Conservation (phyloP, 139 green algal species). For the Yamagishiella unicocca region DNA sequence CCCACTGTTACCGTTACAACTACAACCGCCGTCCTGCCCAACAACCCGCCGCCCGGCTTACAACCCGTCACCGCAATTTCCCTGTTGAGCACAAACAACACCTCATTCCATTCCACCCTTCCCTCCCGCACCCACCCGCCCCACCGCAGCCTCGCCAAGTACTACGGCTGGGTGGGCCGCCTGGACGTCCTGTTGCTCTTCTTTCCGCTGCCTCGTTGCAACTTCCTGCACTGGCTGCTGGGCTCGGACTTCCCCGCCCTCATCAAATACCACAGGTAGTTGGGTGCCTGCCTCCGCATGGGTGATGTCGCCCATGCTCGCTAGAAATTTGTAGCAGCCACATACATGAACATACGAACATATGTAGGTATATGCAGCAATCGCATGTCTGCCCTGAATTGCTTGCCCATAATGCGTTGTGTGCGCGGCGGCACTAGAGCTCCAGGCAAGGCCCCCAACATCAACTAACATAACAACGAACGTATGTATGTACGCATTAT, state of each 20-base stretch:
- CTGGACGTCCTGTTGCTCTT: slow-evolving; percentile 38
- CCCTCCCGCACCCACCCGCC: neutral
- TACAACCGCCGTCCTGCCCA: neutral
- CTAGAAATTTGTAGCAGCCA: too few relatives aligned
- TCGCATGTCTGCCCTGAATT: too few relatives aligned
- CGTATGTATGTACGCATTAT: too few relatives aligned
- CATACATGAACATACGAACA: too few relatives aligned
- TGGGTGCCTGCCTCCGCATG: too few relatives aligned
- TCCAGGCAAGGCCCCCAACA: too few relatives aligned
- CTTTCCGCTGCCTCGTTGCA: slow-evolving; percentile 44
- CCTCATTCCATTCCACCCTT: neutral
- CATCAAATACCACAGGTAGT: slow-evolving; percentile 35
- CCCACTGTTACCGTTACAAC: neutral
- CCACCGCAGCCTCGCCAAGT: slow-evolving; percentile 14
- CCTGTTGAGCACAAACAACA: neutral
- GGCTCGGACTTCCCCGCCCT: slow-evolving; percentile 14
- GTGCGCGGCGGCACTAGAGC: too few relatives aligned
- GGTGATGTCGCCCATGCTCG: too few relatives aligned
- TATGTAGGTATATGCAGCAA: too few relatives aligned
- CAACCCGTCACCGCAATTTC: neutral
- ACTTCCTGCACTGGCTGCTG: slow-evolving; percentile 35
- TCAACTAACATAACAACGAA: too few relatives aligned
- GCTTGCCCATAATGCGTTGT: too few relatives aligned
- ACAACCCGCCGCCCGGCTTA: neutral
- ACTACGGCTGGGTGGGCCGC: neutral